phyloP scores from a whole-genome alignment of 2,329 filamentous ascomycete species.

The Pseudogymnoascus sp. region DNA sequence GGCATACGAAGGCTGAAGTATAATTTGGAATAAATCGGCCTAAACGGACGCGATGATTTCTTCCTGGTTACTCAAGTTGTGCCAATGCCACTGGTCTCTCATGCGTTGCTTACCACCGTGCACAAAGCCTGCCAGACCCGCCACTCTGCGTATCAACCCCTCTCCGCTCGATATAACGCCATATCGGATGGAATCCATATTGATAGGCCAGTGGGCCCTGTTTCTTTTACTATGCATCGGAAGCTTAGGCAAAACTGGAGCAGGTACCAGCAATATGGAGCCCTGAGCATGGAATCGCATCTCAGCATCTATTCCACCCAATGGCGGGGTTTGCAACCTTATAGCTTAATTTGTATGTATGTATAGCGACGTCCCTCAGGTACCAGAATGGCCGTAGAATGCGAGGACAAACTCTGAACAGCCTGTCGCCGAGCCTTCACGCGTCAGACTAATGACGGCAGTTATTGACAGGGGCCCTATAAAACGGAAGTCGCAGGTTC shows the following conservation, averaged over 20 bases:
- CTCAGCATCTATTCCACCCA: not conserved
- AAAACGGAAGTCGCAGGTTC: not conserved
- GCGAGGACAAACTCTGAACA: not conserved
- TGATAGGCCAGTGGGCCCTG: not conserved
- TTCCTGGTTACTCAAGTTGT: not conserved
- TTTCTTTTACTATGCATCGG: not conserved
- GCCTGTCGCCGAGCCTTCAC: not conserved
- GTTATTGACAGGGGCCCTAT: slow-evolving; percentile 5
- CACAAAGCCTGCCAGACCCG: not conserved
- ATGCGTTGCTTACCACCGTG: not conserved
- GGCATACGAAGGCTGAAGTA: not conserved
- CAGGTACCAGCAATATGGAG: not conserved
- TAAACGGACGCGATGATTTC: not conserved
- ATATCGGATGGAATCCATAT: not conserved
- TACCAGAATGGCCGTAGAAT: not conserved
- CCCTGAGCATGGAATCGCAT: not conserved
- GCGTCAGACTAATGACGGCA: not conserved
- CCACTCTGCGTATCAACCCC: not conserved
- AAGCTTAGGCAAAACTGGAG: not conserved
- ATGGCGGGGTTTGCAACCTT: not conserved
- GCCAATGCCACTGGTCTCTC: not conserved
- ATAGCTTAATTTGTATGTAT: slow-evolving; percentile 3
- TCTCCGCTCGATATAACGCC: not conserved
- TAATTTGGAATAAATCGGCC: not conserved
- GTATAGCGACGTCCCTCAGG: not conserved